Evolutionary conservation across 768 basidiomycete genomes (phyloP), one percentile per base, ranked within the genome.

Genomic region (Naganishia friedmannii): DNA sequence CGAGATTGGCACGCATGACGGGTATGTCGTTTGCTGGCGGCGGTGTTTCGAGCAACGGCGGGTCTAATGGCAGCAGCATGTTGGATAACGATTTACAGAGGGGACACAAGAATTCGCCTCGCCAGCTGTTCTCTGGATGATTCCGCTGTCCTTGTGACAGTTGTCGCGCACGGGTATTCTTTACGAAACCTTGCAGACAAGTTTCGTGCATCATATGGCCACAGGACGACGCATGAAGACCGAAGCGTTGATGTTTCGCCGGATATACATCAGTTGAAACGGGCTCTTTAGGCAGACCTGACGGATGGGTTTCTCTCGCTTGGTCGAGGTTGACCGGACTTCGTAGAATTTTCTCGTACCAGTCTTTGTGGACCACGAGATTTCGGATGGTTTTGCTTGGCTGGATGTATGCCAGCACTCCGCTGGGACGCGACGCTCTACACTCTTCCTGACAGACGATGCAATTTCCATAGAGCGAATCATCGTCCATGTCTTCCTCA

Each of bases 381-480:
- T 89, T 86, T 55, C 95, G 86, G 21, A 97, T 84, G 53, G 93
- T 82, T 55, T 90, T 85, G 79, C 93, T 94, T 0, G 94, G 90
- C 76, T 97, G 95, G 8, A 99, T 78, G 55, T 94, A 83, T 0
- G 90, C 92, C 21, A 99, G 86, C 34, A 87, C 86, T 6, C 96
- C 96, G 79, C 96, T 98, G 0, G 90, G 83, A 70, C 86, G 85
- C 19, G 85, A 82, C 2, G 85, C 77, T 73, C 87, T 90, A 65
- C 97, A 86, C 71, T 93, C 91, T 77, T 98, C 96, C 78, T 98
- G 96, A 74, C 96, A 99, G 12, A 98, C 93, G 72, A 99, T 98
- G 78, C 96, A 99, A n/a, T 89, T 90, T 2, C 95, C 95, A 70
- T 88, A 89, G 2, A 63, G 39, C 15, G 89, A 88, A 0, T 80